A percentile compares a stretch with the other conserved stretches of the same genome.
Evolutionary conservation across 169 alveolate genomes (phyloP).

Genomic region (Babesia ovis): DNA sequence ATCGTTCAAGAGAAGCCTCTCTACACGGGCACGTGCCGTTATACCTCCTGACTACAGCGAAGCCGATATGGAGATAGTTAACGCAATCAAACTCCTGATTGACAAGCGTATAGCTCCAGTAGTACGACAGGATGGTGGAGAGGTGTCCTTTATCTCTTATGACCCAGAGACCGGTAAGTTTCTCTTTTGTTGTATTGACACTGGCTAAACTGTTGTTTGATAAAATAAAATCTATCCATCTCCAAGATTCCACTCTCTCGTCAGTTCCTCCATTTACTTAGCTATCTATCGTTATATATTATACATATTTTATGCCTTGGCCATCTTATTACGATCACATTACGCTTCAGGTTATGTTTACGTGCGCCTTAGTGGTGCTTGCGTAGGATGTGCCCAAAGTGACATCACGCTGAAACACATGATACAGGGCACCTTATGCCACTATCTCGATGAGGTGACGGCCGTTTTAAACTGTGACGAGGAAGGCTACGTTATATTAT

Average conservation of each 20-base stretch:
- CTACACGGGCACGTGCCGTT: conserved; percentile 33
- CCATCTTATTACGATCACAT: not conserved
- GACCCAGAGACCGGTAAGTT: conserved; percentile 72
- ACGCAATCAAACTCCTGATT: conserved; percentile 71
- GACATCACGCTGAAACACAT: conserved; percentile 77
- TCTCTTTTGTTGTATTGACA: not conserved
- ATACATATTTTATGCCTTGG: no score
- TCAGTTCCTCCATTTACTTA: no score
- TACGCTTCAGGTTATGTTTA: conserved; percentile 70
- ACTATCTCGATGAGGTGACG: conserved; percentile 76
- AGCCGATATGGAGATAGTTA: conserved; percentile 64
- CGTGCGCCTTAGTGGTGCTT: conserved; percentile 78
- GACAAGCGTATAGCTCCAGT: conserved; percentile 78
- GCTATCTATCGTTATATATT: no score
- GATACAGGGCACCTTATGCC: conserved; percentile 79
- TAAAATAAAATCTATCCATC: no score
- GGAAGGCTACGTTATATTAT: conserved; percentile 46
- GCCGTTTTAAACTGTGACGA: conserved; percentile 62
- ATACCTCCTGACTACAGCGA: conserved; percentile 55
- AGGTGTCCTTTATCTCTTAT: conserved; percentile 71
- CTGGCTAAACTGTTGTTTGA: no score
- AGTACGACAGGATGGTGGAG: conserved; percentile 79
- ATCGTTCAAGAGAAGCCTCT: conserved; percentile 5
- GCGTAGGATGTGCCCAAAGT: conserved; percentile 78
- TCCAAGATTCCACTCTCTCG: no score